These are phyloP conservation scores for Erucastrum elatum DNA, from an alignment of 345 rosid genomes.

Conservation along the genomic window DNA sequence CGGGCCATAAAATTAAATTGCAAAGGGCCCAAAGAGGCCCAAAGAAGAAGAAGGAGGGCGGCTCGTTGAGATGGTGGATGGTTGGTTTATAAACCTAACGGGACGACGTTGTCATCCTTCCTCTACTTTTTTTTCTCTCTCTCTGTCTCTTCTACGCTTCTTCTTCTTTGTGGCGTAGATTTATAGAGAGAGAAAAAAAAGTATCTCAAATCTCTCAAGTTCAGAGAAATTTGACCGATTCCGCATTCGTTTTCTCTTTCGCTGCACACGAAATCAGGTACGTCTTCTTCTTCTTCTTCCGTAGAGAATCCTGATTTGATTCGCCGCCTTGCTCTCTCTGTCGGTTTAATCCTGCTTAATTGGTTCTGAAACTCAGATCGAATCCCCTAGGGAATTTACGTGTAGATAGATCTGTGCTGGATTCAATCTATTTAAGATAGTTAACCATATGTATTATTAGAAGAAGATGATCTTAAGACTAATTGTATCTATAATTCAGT, in stretches of 20 bases:
- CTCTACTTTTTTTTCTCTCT: not conserved
- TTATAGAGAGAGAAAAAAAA: conserved; percentile 20
- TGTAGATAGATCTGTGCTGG: not conserved
- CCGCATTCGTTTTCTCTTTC: not conserved
- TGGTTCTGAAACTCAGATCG: not conserved
- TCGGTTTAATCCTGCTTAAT: not conserved
- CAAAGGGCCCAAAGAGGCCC: not conserved
- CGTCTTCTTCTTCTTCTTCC: not conserved
- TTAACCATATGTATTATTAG: not conserved
- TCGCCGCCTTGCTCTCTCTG: not conserved
- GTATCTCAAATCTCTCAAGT: conserved; percentile 20
- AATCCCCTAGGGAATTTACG: not conserved
- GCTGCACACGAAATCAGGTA: conserved; percentile 10
- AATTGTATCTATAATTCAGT: not conserved
- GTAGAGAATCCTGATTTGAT: not conserved
- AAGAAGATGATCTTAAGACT: no score
- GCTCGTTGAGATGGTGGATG: conserved; percentile 1
- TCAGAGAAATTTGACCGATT: conserved; percentile 16
- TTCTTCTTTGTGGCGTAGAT: conserved; percentile 33
- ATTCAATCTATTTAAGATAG: not conserved
- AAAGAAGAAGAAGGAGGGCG: conserved; percentile 26
- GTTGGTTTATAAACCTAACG: conserved; percentile 22
- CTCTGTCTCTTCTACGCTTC: conserved; percentile 29
- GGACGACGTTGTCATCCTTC: conserved; percentile 7
- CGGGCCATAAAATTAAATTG: not conserved